Evolutionary conservation across 139 green algal genomes (phyloP).

Genomic region (Chlorella vulgaris): DNA sequence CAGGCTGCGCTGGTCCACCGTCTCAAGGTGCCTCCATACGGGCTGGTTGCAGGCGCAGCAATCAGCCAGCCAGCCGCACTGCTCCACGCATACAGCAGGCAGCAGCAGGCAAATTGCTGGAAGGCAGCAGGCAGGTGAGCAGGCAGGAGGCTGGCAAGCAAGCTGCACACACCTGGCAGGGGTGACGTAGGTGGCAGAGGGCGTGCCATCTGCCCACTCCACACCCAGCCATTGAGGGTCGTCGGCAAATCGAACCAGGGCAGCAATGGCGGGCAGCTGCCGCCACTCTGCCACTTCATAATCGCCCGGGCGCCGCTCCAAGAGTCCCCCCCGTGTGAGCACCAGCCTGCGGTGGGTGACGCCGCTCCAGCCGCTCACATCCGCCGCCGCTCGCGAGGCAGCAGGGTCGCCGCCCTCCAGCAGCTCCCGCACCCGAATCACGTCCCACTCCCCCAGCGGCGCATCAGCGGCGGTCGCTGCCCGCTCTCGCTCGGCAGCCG

Average conservation of each 20-base stretch:
- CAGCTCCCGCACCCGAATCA: slow-evolving; percentile 43
- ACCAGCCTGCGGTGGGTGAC: slow-evolving; percentile 58
- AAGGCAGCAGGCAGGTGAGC: not conserved
- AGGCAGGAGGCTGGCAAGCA: not conserved
- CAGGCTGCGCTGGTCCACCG: too few relatives aligned
- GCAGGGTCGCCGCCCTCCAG: too few relatives aligned
- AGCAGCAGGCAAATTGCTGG: not conserved
- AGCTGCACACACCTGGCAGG: slow-evolving; percentile 42
- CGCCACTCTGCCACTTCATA: slow-evolving; percentile 64
- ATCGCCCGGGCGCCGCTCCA: slow-evolving; percentile 64
- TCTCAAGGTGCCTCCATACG: too few relatives aligned
- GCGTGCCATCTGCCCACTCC: slow-evolving; percentile 74
- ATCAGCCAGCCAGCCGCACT: too few relatives aligned
- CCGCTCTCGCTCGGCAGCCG: slow-evolving; percentile 34
- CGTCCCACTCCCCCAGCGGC: slow-evolving; percentile 70
- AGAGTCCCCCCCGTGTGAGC: slow-evolving; percentile 64
- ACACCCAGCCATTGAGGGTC: slow-evolving; percentile 78
- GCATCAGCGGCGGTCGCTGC: slow-evolving; percentile 40
- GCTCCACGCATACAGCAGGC: too few relatives aligned
- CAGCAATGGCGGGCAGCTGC: slow-evolving; percentile 45
- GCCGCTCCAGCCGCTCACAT: slow-evolving; percentile 5
- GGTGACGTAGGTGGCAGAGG: slow-evolving; percentile 63
- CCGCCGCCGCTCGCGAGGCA: not conserved
- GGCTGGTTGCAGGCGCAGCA: too few relatives aligned
- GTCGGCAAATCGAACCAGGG: slow-evolving; percentile 56